phyloP scores from a whole-genome alignment of 2,329 filamentous ascomycete genomes.

The Fusarium sp. region DNA sequence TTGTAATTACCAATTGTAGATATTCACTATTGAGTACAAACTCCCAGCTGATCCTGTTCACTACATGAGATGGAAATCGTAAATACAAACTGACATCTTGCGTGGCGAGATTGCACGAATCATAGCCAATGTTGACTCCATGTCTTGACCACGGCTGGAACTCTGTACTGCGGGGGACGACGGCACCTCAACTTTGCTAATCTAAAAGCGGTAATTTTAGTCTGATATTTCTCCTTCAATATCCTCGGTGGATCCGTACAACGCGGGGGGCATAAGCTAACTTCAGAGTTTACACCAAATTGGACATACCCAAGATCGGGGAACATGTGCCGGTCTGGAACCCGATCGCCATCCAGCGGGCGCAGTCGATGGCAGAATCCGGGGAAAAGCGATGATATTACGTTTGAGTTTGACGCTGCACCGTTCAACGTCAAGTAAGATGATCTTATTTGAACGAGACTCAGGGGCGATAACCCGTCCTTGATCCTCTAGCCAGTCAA shows the following conservation, averaged over 20 bases:
- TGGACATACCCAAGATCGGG: neutral
- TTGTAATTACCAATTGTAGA: slow-evolving; percentile 6
- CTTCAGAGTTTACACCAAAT: neutral
- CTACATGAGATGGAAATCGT: neutral
- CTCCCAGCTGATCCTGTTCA: neutral
- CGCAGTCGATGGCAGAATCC: slow-evolving; percentile 7
- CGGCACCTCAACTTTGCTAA: slow-evolving; percentile 4
- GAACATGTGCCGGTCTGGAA: slow-evolving; percentile 19
- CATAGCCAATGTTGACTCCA: neutral
- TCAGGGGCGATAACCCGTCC: neutral
- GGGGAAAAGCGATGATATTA: slow-evolving; percentile 13
- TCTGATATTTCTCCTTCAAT: slow-evolving; percentile 28
- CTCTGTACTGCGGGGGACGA: slow-evolving; percentile 1
- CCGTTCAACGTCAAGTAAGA: neutral
- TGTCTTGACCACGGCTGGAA: neutral
- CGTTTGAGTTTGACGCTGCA: slow-evolving; percentile 15
- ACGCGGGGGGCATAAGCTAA: neutral
- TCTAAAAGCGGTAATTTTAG: slow-evolving; percentile 30
- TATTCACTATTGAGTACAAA: neutral
- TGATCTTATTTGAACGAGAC: neutral
- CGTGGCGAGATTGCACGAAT: slow-evolving; percentile 17
- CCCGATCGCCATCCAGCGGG: slow-evolving; percentile 18
- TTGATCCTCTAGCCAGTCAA: neutral
- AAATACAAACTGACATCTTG: neutral
- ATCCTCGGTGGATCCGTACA: neutral